Evolutionary conservation across 2,329 filamentous ascomycete species (phyloP), one percentile per base, ranked within the genome.

Genomic region (Ophiocordyceps sinensis): DNA sequence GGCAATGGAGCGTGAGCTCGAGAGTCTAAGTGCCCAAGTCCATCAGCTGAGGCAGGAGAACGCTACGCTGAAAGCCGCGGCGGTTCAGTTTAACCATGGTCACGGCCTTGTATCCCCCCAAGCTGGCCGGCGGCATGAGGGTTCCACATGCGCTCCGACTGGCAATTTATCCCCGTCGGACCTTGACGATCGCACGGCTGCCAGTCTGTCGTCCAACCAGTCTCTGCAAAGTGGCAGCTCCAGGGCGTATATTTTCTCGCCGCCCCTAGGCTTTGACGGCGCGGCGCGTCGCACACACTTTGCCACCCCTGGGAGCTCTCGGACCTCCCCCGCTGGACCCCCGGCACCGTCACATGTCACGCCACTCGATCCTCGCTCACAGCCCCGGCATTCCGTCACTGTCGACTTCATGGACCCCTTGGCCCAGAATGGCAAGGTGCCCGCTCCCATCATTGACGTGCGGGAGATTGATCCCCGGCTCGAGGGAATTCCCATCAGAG

Each of bases 401-500:
- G 56, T 56, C 32, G 58, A 65, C 47, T 65, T 65, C 39, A 50
- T 64, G 5, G 49, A 51, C 3, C 52, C 53, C 8, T 53, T 53
- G 4, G 53, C 58, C 17, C 57, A 60, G 36, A 54, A 54, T 1
- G 41, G 36, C 8, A 44, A 55, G 23, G 55, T 54, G 5, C 61
- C 57, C 14, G 54, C 66, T 1, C 65, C 68, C 4, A 63, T 70
- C 26, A 73, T 79, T 39, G 75, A 78, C 44, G 68, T 79, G 10
- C 66, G 70, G 36, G 66, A 71, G 44, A 70, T 77, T 23, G 67
- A 77, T 47, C 71, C 73, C 3, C 67, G 69, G 28, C 58, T 78
- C n/a, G 75, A 79, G 51, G 73, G 75, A 7, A 71, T 79, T 39
- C 65, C 68, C 2, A 64, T 79, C 47, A 75, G 69, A 52, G 64